These are phyloP conservation scores for Collybiopsis confluens DNA, from an alignment of 768 basidiomycete species.

Conservation along the genomic window DNA sequence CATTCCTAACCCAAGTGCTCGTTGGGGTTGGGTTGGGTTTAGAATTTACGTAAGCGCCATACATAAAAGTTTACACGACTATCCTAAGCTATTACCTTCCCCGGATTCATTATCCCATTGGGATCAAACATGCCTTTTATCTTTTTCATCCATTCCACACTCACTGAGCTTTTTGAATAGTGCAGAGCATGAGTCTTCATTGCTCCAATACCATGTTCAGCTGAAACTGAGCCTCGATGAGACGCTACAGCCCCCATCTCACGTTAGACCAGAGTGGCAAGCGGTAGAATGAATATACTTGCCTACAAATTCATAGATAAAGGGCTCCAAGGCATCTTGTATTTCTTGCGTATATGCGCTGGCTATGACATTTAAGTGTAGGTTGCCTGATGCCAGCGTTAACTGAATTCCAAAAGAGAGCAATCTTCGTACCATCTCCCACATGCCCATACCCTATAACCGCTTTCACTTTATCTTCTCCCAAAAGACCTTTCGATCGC, in stretches of 20 bases:
- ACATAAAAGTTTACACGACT: no score
- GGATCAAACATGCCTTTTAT: constrained; percentile 90
- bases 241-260: constrained; percentile 58
- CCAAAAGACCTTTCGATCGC: constrained; percentile 61
- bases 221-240: constrained; percentile 87
- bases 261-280: not conserved
- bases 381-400: constrained; percentile 56
- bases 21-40: constrained; percentile 2
- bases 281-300: constrained; percentile 23
- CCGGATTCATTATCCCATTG: constrained; percentile 88
- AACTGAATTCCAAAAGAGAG: not conserved
- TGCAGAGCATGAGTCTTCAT: constrained; percentile 90
- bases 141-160: constrained; percentile 85
- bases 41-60: not conserved
- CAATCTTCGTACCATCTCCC: constrained; percentile 72
- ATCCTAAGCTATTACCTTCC: constrained; percentile 61
- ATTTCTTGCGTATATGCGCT: constrained; percentile 79
- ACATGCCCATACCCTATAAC: constrained; percentile 96
- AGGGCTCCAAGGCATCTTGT: constrained; percentile 87
- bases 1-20: constrained; percentile 11
- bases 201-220: constrained; percentile 95
- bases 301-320: constrained; percentile 89
- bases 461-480: constrained; percentile 71
- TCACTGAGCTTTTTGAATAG: constrained; percentile 79
- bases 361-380: constrained; percentile 91